Conservation (phyloP, 352 stramenopile genomes). For the Globisporangium yorkense region DNA sequence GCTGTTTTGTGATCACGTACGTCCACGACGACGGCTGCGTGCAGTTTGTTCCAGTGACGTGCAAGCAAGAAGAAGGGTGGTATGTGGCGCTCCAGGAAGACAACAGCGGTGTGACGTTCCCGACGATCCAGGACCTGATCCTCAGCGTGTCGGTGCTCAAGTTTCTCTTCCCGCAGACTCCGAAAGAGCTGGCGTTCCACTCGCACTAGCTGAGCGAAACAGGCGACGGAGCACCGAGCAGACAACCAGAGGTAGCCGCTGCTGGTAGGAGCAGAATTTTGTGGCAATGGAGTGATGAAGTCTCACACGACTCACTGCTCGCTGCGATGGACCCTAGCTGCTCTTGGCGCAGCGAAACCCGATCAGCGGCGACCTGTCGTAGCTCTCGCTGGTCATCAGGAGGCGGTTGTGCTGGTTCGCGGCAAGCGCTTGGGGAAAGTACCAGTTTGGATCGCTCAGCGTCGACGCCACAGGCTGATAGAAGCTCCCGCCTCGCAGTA, state of each 20-base stretch:
- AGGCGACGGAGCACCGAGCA: neutral
- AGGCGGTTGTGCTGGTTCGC: constrained; percentile 70
- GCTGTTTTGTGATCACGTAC: constrained; percentile 70
- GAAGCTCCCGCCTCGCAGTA: constrained; percentile 71
- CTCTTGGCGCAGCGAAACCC: constrained; percentile 70
- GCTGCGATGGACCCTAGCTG: neutral
- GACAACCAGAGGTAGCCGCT: neutral
- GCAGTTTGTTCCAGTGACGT: constrained; percentile 75
- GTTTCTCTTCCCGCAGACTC: constrained; percentile 75
- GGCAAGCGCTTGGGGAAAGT: constrained; percentile 67
- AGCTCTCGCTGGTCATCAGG: constrained; percentile 63
- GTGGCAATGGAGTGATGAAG: neutral
- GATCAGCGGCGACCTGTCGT: constrained; percentile 67
- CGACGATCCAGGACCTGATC: constrained; percentile 63
- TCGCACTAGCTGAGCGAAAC: constrained; percentile 2
- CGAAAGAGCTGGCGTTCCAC: constrained; percentile 60
- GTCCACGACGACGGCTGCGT: constrained; percentile 54
- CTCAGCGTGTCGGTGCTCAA: constrained; percentile 75
- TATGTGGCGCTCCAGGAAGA: constrained; percentile 60
- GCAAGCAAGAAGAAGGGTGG: constrained; percentile 34
- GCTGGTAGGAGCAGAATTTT: neutral
- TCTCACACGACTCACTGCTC: neutral
- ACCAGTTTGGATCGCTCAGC: constrained; percentile 78
- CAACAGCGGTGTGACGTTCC: constrained; percentile 42
- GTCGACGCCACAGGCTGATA: constrained; percentile 67